Conservation (phyloP, 2,329 filamentous ascomycete species). For the Aschersonia sp. region DNA sequence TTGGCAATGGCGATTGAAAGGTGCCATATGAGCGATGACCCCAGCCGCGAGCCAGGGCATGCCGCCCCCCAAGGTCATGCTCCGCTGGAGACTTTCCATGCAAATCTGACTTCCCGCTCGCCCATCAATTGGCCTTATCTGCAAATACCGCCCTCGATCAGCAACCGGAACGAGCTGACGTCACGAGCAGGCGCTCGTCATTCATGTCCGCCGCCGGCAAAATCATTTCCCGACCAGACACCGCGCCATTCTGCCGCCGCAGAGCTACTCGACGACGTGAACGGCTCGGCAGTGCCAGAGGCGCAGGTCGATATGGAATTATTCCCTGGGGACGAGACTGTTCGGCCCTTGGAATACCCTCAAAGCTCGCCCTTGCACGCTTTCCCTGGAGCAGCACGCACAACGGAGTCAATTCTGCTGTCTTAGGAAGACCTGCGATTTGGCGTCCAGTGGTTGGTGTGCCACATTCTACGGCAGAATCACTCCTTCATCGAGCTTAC, state of each 20-base stretch:
- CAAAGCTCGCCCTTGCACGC: not conserved
- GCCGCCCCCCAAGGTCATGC: too few species aligned
- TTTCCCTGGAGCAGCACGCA: not conserved
- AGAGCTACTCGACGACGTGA: not conserved
- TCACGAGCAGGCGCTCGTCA: not conserved
- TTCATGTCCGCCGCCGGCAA: not conserved
- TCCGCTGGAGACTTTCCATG: too few species aligned
- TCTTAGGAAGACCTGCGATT: constrained; percentile 11
- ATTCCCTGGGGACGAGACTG: not conserved
- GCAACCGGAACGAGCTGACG: not conserved
- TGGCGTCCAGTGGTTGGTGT: constrained; percentile 12
- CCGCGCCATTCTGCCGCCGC: not conserved
- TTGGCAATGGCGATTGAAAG: too few species aligned
- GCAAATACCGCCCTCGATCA: not conserved
- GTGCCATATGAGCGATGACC: too few species aligned
- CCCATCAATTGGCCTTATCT: not conserved
- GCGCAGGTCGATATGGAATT: not conserved
- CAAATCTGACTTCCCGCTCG: not conserved
- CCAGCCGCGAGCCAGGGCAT: too few species aligned
- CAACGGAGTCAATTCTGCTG: not conserved
- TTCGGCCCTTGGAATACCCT: not conserved
- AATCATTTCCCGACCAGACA: not conserved
- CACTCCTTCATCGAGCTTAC: constrained; percentile 9
- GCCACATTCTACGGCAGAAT: constrained; percentile 8
- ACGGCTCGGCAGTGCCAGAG: not conserved